Evolutionary conservation across 2,329 filamentous ascomycete species (phyloP), one percentile per base, ranked within the genome.

Genomic region (Raffaelea albimanens): DNA sequence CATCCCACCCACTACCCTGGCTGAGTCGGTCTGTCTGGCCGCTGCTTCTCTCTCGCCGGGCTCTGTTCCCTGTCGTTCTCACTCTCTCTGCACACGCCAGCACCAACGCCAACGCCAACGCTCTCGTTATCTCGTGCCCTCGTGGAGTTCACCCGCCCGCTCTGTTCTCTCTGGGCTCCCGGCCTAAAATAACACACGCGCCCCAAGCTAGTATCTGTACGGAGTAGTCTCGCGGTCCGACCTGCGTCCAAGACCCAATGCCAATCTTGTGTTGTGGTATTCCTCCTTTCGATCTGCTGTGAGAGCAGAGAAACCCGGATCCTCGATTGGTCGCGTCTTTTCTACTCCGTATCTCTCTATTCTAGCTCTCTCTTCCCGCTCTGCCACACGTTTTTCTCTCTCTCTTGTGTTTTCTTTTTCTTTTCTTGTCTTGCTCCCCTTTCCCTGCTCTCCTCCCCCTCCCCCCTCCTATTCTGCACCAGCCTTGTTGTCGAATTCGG

Each of bases 381-480:
- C 21, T 23, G 11, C 38, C 41, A 33, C 34, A 33, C 19, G 10
- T 20, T 20, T 20, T 19, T 36, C 25, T 20, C 31, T 20, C 11
- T 14, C 44, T 43, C 29, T 21, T 21, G 43, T 29, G n/a, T 40
- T 18, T 23, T 20, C 43, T 48, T 40, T 50, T 38, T 16, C 36
- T 43, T 36, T 43, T 46, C 38, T 22, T n/a, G n/a, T n/a, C n/a
- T n/a, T n/a, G n/a, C n/a, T 39, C 36, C 44, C n/a, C 21, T 18
- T 44, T 45, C 29, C 36, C 22, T 45, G 16, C 18, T 47, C 20
- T 23, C 16, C 41, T 14, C 43, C 23, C 33, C 31, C 40, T 40
- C 40, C 20, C 4, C 10, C 42, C 25, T 34, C 8, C 16, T 18
- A 13, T 14, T 29, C 25, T 29, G 25, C 25, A 42, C 19, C 21